Base-by-base conservation (phyloP, 257 asterid species). In the Solanum stenotomum region DNA sequence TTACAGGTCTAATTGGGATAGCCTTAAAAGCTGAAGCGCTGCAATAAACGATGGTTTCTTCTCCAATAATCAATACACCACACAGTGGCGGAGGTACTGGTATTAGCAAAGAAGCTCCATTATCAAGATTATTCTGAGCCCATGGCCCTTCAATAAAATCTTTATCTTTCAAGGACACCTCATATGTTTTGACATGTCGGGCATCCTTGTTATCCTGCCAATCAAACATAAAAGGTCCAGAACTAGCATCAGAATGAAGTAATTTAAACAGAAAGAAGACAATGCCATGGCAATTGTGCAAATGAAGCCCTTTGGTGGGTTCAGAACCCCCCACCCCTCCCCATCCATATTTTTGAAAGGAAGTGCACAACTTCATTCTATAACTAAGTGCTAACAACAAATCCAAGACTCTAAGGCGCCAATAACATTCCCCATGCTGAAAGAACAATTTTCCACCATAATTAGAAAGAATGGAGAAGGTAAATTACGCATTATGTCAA, bases 61-160 rank as follows among this genome's bases (percentile, higher is more conserved):
- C 99, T 65, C 99, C 99, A 76, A 96, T 94, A 89, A 96, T 96
- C 70, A 96, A 92, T 90, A 96, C 99, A 42, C 99, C 99, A 87
- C 98, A 95, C 83, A 95, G 94, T 83, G 99, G 99, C 34, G 99
- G 96, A 14, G 99, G 99, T 84, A 96, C 97, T 81, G 99, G 99
- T 85, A 96, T 96, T 85, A 96, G 92, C 92, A 96, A 92, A 87
- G 93, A 96, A 33, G 99, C 99, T 68, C 99, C 99, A 90, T 95
- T 94, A 91, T 95, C 98, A 89, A 96, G 99, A 93, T 96, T 96
- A 91, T 93, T 95, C 89, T 93, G 99, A 89, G 98, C 94, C 99
- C 98, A 96, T 59, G 99, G 98, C 82, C 99, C 99, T 93, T 96
- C 99, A 88, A 93, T 92, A 92, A 96, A 96, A 93, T 94, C 98